Evolutionary conservation across 106 monocot genomes (phyloP).

Genomic region (Cymbidium sinense): DNA sequence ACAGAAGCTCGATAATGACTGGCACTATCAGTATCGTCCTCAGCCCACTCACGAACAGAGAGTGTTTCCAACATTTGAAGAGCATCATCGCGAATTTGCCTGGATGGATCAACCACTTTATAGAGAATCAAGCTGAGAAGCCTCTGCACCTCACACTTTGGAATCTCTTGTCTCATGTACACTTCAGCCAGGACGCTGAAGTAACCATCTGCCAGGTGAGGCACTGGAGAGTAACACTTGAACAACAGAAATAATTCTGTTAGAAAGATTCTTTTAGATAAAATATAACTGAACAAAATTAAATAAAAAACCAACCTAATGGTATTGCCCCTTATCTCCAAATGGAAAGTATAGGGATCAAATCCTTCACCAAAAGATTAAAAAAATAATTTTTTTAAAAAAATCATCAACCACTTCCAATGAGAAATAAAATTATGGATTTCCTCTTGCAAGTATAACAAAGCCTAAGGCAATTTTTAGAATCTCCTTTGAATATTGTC

Average conservation of each 20-base stretch:
- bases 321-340: too few species aligned
- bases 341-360: too few species aligned
- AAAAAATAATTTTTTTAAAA: too few species aligned
- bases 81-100: constrained; percentile 85
- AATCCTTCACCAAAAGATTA: too few species aligned
- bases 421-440: not conserved
- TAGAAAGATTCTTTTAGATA: not conserved
- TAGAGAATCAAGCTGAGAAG: constrained; percentile 95
- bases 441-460: not conserved
- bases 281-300: not conserved
- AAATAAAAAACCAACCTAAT: not conserved
- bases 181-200: constrained; percentile 96
- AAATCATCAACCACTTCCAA: too few species aligned
- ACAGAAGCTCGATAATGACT: constrained; percentile 88
- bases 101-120: constrained; percentile 92
- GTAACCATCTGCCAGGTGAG: constrained; percentile 85
- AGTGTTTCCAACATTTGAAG: constrained; percentile 99
- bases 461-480: not conserved
- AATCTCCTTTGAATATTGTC: not conserved
- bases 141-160: constrained; percentile 88
- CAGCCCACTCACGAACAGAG: constrained; percentile 94
- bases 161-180: constrained; percentile 92
- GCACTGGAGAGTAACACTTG: constrained; percentile 83
- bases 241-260: not conserved
- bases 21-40: constrained; percentile 64